A percentile compares a stretch with the other conserved stretches of the same genome.
Evolutionary conservation across 768 basidiomycete genomes (phyloP).

Genomic region (Phlegmacium glaucopus): DNA sequence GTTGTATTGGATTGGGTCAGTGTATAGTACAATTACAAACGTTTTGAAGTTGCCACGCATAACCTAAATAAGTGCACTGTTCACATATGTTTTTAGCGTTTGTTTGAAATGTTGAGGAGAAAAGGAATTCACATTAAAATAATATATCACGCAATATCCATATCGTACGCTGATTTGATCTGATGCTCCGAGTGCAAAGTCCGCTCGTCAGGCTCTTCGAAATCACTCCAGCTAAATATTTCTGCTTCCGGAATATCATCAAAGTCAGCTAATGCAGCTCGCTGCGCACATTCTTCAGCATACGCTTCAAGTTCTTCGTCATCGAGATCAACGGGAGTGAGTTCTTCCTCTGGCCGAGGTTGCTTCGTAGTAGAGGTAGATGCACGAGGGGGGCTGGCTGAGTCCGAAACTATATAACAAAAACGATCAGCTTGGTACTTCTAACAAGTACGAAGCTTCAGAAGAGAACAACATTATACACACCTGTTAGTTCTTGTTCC

Average conservation of each 20-base stretch:
- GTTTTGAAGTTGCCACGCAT: too few relatives aligned
- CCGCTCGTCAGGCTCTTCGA: slow-evolving; percentile 19
- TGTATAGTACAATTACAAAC: too few relatives aligned
- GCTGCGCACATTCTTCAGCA: slow-evolving; percentile 48
- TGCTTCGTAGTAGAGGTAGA: slow-evolving; percentile 4
- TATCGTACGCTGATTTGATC: slow-evolving; percentile 14
- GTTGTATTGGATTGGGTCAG: too few relatives aligned
- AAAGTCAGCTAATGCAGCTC: slow-evolving; percentile 41
- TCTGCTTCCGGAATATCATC: slow-evolving; percentile 45
- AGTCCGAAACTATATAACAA: slow-evolving; percentile 5
- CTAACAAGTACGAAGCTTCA: slow-evolving; percentile 2
- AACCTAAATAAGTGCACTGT: too few relatives aligned
- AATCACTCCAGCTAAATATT: slow-evolving; percentile 33
- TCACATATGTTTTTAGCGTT: too few relatives aligned
- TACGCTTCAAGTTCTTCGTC: slow-evolving; percentile 59
- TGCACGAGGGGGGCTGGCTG: slow-evolving; percentile 1
- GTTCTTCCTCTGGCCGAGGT: slow-evolving; percentile 12
- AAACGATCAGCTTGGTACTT: background rate
- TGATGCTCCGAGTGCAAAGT: background rate
- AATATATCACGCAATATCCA: slow-evolving; percentile 24
- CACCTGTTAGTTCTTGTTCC: slow-evolving; percentile 55
- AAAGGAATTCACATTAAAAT: too few relatives aligned
- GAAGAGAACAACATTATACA: background rate
- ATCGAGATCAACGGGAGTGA: slow-evolving; percentile 44
- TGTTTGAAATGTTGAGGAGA: too few relatives aligned